phyloP scores from a whole-genome alignment of 331 rosid species.

The Rhamnella rubrinervis region DNA sequence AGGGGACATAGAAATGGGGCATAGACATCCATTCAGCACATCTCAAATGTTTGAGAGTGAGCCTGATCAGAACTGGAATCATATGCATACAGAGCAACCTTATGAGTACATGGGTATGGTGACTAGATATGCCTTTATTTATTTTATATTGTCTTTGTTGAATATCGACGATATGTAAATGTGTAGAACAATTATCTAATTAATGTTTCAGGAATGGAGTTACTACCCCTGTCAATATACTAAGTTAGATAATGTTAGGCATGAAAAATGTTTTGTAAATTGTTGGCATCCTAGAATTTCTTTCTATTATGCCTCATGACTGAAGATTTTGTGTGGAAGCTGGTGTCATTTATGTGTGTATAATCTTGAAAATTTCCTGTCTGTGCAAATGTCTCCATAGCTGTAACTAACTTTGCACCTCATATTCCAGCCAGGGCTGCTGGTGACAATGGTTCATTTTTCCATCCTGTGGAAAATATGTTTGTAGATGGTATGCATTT shows the following conservation, averaged over 20 bases:
- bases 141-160: neutral
- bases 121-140: slow-evolving; percentile 25
- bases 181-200: neutral
- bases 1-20: slow-evolving; percentile 59
- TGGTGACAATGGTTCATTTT: slow-evolving; percentile 50
- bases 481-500: slow-evolving; percentile 48
- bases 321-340: neutral
- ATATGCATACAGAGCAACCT: slow-evolving; percentile 61
- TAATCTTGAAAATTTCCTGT: too few species aligned
- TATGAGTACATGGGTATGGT: slow-evolving; percentile 61
- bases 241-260: too few species aligned
- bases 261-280: too few species aligned
- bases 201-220: neutral
- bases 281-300: too few species aligned
- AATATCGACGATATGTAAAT: neutral
- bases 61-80: slow-evolving; percentile 77
- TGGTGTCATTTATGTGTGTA: neutral
- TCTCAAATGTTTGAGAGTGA: slow-evolving; percentile 65
- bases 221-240: neutral
- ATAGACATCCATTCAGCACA: slow-evolving; percentile 61
- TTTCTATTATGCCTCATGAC: neutral
- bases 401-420: slow-evolving; percentile 14
- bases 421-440: slow-evolving; percentile 47
- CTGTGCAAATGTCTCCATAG: neutral
- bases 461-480: slow-evolving; percentile 61